Evolutionary conservation across 2,329 filamentous ascomycete species (phyloP).

Genomic region (Microdochium bolleyi): DNA sequence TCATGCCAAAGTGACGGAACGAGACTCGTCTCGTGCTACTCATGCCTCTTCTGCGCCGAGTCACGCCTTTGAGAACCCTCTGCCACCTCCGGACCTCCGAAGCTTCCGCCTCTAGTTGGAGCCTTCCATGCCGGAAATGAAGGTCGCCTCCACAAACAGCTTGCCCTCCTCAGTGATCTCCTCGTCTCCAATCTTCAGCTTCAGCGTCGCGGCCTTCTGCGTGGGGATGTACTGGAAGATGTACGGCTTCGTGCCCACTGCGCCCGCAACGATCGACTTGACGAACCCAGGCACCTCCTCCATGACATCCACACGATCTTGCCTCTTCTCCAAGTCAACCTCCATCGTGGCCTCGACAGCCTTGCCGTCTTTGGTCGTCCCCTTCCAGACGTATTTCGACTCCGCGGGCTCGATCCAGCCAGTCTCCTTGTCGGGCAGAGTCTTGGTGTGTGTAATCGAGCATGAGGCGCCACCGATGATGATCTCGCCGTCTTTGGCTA

Average conservation of each 20-base stretch:
- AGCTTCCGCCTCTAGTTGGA: neutral
- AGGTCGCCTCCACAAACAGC: conserved; percentile 88
- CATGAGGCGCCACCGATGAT: conserved; percentile 62
- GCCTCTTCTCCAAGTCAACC: conserved; percentile 57
- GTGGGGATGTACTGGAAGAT: conserved; percentile 81
- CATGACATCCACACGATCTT: conserved; percentile 91
- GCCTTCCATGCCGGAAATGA: conserved; percentile 57
- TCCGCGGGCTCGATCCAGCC: conserved; percentile 83
- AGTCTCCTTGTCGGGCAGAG: conserved; percentile 65
- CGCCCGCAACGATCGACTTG: conserved; percentile 83
- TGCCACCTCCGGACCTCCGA: neutral
- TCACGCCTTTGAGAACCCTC: neutral
- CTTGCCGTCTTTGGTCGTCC: conserved; percentile 70
- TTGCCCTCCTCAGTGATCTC: conserved; percentile 70
- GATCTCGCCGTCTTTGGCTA: conserved; percentile 75
- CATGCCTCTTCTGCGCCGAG: neutral
- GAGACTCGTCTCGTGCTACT: neutral
- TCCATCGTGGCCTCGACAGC: conserved; percentile 61
- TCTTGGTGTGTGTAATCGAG: conserved; percentile 60
- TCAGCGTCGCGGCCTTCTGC: conserved; percentile 58
- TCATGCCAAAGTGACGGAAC: neutral
- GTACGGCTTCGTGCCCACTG: conserved; percentile 90
- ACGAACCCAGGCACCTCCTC: conserved; percentile 92
- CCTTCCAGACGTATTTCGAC: conserved; percentile 70
- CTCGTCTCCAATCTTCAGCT: conserved; percentile 77